A percentile compares a stretch with the other conserved stretches of the same genome.
Evolutionary conservation across 441 rosid genomes (phyloP).

Genomic region (Pelargonium citronellum): DNA sequence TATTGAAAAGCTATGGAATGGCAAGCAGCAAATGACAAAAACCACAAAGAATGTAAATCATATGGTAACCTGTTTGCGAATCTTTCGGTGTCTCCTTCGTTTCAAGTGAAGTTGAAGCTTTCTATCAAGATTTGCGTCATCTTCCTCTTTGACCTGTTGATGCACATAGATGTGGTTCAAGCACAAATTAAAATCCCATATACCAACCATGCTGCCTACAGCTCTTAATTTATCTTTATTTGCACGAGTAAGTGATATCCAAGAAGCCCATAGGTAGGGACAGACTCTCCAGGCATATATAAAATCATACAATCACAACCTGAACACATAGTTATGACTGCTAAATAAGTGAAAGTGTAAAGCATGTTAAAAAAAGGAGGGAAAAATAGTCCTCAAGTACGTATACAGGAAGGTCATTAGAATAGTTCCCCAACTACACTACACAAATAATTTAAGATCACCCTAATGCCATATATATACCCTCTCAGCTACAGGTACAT

Average conservation of each 20-base stretch:
- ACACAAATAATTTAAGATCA: no score
- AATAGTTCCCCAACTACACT: background rate
- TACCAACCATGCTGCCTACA: conserved; percentile 3
- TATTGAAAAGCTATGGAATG: background rate
- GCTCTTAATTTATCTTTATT: background rate
- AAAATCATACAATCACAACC: no score
- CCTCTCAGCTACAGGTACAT: no score
- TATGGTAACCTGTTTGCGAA: conserved; percentile 53
- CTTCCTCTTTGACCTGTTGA: conserved; percentile 94
- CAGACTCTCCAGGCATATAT: no score
- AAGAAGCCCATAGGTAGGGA: background rate
- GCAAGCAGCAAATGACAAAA: no score
- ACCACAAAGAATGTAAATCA: no score
- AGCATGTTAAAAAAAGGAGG: background rate
- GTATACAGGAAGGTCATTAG: background rate
- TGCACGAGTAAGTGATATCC: background rate
- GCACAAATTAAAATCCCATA: background rate
- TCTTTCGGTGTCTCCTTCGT: conserved; percentile 52
- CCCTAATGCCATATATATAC: no score
- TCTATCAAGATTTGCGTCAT: conserved; percentile 69
- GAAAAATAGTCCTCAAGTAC: background rate
- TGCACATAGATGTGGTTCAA: conserved; percentile 18
- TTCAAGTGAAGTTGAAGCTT: conserved; percentile 83
- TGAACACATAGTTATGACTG: no score
- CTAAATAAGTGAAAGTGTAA: background rate